Evolutionary conservation across 176 grass and related monocot genomes (phyloP), one percentile per base, ranked within the genome.

Genomic region (Paspalum notatum): DNA sequence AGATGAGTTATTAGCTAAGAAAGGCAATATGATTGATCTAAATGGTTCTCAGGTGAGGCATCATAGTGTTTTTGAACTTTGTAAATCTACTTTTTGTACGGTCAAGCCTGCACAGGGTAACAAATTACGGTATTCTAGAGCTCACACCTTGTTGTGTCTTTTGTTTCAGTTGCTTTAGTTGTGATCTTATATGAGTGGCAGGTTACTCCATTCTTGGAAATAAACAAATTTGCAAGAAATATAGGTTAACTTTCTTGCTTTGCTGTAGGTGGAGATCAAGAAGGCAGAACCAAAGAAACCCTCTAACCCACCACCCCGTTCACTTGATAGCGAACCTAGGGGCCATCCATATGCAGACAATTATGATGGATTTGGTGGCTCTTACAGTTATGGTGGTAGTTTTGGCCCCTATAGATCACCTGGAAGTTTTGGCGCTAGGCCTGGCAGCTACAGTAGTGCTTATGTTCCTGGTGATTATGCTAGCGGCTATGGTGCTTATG

Each of bases 211-310:
- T 43, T 77, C 20, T 66, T 67, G 76, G 84, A 71, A 62, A 18
- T 68, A 38, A 50, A 64, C 39, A 74, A 13, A 68, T 82, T 58
- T 85, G 12, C 57, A 76, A 84, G 48, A 69, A 86, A 74, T 85
- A 74, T 85, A 90, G 77, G 83, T 90, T 89, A 38, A 87, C 78
- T 81, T 63, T 90, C 79, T 86, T 91, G 79, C 82, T 86, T 90
- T 88, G 82, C 67, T 91, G 85, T 93, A 97, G 94, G 94, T 97
- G 88, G 94, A 97, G 88, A 93, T 97, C 86, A 97, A 97, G 90
- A 97, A 97, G 94, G 94, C 94, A 57, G 94, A 97, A 83, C 94
- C 94, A 89, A 97, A 93, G 94, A 97, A 93, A 87, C 83, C 85
- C 68, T 88, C 87, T 88, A 93, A 91, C 84, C 79, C 78, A 85